A percentile compares a stretch with the other conserved stretches of the same genome.
phyloP scores from a whole-genome alignment of 2,329 filamentous ascomycete genomes.

The Hypoxylon sp. region DNA sequence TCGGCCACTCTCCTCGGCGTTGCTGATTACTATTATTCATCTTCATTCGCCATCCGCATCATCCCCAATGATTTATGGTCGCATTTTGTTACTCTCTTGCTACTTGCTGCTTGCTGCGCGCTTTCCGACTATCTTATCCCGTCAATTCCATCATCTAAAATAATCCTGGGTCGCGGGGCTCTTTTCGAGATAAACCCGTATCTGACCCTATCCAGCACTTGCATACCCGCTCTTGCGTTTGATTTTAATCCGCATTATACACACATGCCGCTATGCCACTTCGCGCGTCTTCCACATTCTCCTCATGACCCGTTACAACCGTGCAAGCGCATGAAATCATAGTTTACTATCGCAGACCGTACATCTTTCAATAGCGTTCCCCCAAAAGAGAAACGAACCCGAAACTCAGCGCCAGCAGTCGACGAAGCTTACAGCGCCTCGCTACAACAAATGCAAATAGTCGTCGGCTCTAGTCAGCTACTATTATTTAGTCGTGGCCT shows the following conservation, averaged over 20 bases:
- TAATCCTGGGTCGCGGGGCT: slow-evolving; percentile 41
- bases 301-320: slow-evolving; percentile 29
- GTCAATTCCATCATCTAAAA: slow-evolving; percentile 31
- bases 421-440: slow-evolving; percentile 29
- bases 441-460: slow-evolving; percentile 32
- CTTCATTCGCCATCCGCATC: slow-evolving; percentile 43
- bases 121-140: slow-evolving; percentile 43
- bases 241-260: slow-evolving; percentile 46
- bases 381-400: slow-evolving; percentile 25
- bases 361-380: slow-evolving; percentile 24
- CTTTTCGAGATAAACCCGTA: slow-evolving; percentile 43
- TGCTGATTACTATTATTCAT: slow-evolving; percentile 48
- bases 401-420: slow-evolving; percentile 36
- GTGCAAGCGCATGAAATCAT: slow-evolving; percentile 25
- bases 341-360: slow-evolving; percentile 5
- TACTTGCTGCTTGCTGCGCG: slow-evolving; percentile 37
- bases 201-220: slow-evolving; percentile 48
- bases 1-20: slow-evolving; percentile 48
- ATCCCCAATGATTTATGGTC: slow-evolving; percentile 43
- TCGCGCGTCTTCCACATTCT: slow-evolving; percentile 22
- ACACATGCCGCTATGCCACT: slow-evolving; percentile 39
- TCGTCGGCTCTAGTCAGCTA: slow-evolving; percentile 34
- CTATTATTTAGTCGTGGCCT: slow-evolving; percentile 30
- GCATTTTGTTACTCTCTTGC: slow-evolving; percentile 45
- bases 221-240: slow-evolving; percentile 51